A percentile compares a stretch with the other conserved stretches of the same genome.
Conservation (phyloP, 2,329 filamentous ascomycete genomes). For the Phyllosticta capitalensis region DNA sequence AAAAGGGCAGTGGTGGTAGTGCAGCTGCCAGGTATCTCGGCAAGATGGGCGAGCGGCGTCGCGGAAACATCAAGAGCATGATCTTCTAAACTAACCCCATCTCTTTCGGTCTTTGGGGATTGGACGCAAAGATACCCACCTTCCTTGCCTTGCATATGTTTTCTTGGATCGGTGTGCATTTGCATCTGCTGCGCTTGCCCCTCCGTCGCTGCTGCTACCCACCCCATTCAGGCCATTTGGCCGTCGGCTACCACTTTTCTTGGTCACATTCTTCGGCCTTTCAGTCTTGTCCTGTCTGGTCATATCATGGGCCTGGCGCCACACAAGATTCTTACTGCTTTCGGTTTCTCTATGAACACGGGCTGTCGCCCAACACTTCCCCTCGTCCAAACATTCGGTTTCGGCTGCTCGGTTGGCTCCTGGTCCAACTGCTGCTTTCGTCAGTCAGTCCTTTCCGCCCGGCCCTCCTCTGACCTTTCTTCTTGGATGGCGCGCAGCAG, state of each 20-base stretch:
- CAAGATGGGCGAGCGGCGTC: slow-evolving; percentile 10
- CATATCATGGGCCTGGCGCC: background rate
- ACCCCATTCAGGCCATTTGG: background rate
- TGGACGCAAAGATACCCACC: background rate
- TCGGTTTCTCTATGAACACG: background rate
- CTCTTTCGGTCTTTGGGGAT: background rate
- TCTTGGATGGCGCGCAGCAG: background rate
- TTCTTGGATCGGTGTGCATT: background rate
- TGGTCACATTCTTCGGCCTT: background rate
- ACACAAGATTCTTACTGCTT: background rate
- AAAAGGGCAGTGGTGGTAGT: background rate
- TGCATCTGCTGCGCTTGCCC: background rate
- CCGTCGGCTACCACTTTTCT: background rate
- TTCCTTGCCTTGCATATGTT: background rate
- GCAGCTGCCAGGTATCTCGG: background rate
- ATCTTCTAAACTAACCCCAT: slow-evolving; percentile 23
- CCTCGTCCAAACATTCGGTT: background rate
- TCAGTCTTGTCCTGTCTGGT: background rate
- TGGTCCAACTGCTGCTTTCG: background rate
- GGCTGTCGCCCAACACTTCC: background rate
- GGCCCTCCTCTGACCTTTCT: background rate
- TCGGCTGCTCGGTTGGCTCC: background rate
- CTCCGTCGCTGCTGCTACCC: background rate
- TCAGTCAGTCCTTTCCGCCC: background rate
- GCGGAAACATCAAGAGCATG: slow-evolving; percentile 34